Conservation (phyloP, 176 grass and related monocot species). For the Avena eriantha region DNA sequence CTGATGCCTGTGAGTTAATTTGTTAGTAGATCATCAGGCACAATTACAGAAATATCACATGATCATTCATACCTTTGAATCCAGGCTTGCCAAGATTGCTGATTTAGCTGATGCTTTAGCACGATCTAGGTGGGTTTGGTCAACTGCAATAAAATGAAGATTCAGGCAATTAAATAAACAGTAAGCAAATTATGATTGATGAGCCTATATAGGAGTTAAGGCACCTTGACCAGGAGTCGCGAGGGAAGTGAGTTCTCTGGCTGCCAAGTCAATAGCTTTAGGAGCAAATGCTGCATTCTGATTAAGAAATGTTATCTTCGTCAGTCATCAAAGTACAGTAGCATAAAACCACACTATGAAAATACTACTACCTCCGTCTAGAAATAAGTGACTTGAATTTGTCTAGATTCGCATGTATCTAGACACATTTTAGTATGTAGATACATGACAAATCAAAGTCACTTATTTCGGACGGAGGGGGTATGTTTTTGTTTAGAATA, state of each 20-base stretch:
- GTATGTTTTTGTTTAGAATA: too few relatives aligned
- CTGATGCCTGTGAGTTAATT: slow-evolving; percentile 52
- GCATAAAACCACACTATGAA: background rate
- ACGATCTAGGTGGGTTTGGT: slow-evolving; percentile 81
- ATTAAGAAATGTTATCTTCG: slow-evolving; percentile 33
- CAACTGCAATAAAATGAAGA: slow-evolving; percentile 58
- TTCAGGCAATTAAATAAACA: slow-evolving; percentile 39
- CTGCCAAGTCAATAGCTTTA: slow-evolving; percentile 92
- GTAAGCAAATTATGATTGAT: slow-evolving; percentile 30
- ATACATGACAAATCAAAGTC: too few relatives aligned
- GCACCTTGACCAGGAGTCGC: slow-evolving; percentile 92
- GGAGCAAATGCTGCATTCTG: slow-evolving; percentile 81
- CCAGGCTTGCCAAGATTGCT: slow-evolving; percentile 68
- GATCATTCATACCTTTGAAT: slow-evolving; percentile 66
- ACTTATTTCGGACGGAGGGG: too few relatives aligned
- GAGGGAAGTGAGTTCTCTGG: slow-evolving; percentile 74
- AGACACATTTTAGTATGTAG: too few relatives aligned
- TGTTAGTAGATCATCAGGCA: slow-evolving; percentile 29
- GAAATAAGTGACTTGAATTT: too few relatives aligned
- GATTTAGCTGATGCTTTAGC: slow-evolving; percentile 89
- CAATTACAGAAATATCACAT: slow-evolving; percentile 33
- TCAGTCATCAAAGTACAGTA: slow-evolving; percentile 16
- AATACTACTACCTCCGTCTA: background rate
- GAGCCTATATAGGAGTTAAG: slow-evolving; percentile 33
- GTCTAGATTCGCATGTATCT: too few relatives aligned